Evolutionary conservation across 2,329 filamentous ascomycete species (phyloP).

Genomic region (Xylaria sp.): DNA sequence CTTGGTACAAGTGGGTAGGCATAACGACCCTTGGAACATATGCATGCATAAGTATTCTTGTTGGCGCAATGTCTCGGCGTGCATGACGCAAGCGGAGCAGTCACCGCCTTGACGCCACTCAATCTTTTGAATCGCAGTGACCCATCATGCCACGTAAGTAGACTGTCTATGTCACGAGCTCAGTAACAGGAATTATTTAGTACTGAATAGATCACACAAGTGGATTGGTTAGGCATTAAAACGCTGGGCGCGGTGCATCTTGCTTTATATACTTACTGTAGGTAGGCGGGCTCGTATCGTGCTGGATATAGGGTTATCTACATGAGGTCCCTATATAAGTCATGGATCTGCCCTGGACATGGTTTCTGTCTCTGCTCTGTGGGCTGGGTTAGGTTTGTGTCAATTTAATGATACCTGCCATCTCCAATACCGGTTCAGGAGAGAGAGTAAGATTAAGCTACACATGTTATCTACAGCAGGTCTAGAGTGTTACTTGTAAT

Average conservation of each 20-base stretch:
- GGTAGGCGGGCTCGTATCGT: not conserved
- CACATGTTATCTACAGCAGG: not conserved
- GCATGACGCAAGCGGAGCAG: constrained; percentile 31
- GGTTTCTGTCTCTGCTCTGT: not conserved
- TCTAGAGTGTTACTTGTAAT: no score
- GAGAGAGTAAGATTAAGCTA: not conserved
- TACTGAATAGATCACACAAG: not conserved
- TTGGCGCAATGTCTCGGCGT: constrained; percentile 27
- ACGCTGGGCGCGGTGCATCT: constrained; percentile 1
- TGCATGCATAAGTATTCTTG: constrained; percentile 10
- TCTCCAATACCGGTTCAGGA: not conserved
- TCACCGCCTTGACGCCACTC: constrained; percentile 18
- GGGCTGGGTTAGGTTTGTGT: not conserved
- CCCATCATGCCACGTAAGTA: constrained; percentile 35
- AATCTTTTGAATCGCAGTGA: constrained; percentile 11
- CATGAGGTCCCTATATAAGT: no score
- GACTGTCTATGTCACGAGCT: constrained; percentile 16
- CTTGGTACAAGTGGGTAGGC: constrained; percentile 17
- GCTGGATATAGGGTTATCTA: not conserved
- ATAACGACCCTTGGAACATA: not conserved
- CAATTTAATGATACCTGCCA: not conserved
- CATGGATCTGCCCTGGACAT: not conserved
- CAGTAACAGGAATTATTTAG: not conserved
- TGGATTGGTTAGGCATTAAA: constrained; percentile 18
- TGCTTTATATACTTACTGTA: constrained; percentile 2